These are phyloP conservation scores for Alternaria ventricosa DNA, from an alignment of 2,329 filamentous ascomycete species.

Conservation along the genomic window DNA sequence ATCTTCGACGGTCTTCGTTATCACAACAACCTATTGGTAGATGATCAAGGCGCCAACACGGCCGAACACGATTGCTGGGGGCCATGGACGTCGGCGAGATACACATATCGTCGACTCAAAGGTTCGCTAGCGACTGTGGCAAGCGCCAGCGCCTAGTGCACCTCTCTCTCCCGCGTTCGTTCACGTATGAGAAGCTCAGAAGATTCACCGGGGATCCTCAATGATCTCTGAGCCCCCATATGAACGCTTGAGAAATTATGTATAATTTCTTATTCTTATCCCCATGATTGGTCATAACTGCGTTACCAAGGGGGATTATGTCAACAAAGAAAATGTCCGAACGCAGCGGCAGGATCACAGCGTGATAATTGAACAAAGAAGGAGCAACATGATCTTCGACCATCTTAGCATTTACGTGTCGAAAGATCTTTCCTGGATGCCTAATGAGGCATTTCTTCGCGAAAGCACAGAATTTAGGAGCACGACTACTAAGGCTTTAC, in stretches of 20 bases:
- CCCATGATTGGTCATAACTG: neutral
- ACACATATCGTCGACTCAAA: neutral
- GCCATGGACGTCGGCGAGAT: neutral
- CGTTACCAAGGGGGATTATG: neutral
- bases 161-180: neutral
- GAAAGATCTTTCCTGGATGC: neutral
- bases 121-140: neutral
- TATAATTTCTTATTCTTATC: neutral
- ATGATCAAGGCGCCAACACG: neutral
- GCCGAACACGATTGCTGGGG: neutral
- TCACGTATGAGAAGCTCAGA: neutral
- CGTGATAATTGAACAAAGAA: neutral
- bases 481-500: neutral
- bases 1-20: neutral
- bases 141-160: neutral
- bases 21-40: neutral
- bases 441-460: neutral
- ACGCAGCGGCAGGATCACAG: neutral
- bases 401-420: neutral
- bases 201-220: neutral
- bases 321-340: neutral
- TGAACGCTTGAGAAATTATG: neutral
- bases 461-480: neutral
- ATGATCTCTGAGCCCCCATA: neutral
- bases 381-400: neutral